Evolutionary conservation across 306 rosid genomes (phyloP), one percentile per base, ranked within the genome.

Genomic region (Trifolium subterraneum): DNA sequence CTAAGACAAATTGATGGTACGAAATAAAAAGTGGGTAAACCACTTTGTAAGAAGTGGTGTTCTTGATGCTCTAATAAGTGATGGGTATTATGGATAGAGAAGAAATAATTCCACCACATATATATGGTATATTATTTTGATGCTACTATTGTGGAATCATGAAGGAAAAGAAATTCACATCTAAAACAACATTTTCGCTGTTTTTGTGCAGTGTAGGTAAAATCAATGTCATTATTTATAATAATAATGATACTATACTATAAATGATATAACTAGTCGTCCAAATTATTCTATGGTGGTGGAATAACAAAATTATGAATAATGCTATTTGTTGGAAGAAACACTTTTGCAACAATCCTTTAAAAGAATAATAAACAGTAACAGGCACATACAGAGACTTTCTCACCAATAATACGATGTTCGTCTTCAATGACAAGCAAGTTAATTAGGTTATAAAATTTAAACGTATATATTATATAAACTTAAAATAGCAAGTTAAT

Each of bases 51-150:
- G 31, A 71, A 44, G 36, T 25, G 58, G 62, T 74, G 78, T 70
- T 73, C 80, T 70, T 42, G 80, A 74, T 73, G 84, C 76, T 50
- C 50, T 61, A 59, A 66, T 45, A 8, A 44, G 78, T 73, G 22
- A 77, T 76, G 50, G 52, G 6, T 50, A 38, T 64, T 2, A 11
- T 22, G 64, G 83, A 79, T 27, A 22, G 68, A 20, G 54, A 55
- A 16, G 41, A 16, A 16, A 71, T 10, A 65, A 41, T 84, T 77
- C 73, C 62, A 73, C 44, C 48, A 42, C 73, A 23, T 1, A 50
- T 1, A 50, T 38, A 4, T 8, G 38, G 75, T 45, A 80, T 81
- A 71, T 56, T 58, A 59, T 41, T 74, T 59, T 38, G 56, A 48
- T 72, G 58, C 27, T 68, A 58, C 38, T 27, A 70, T 64, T 47